These are phyloP conservation scores for Pistacia vera DNA, from an alignment of 345 rosid species.

Conservation along the genomic window DNA sequence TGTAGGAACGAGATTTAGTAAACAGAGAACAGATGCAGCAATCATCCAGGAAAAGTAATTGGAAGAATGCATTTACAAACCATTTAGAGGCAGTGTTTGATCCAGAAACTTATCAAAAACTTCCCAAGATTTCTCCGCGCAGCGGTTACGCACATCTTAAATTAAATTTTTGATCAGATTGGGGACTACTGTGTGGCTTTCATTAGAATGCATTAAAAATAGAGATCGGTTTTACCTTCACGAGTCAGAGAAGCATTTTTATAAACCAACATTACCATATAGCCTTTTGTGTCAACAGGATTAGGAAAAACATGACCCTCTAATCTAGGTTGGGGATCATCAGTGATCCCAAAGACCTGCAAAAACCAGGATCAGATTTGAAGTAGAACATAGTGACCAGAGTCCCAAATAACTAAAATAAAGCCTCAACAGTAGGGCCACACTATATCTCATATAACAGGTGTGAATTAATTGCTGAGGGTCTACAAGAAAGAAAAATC, in stretches of 20 bases:
- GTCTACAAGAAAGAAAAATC: not conserved
- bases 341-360: conserved; percentile 88
- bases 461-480: not conserved
- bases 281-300: conserved; percentile 88
- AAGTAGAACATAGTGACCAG: not conserved
- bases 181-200: conserved; percentile 3
- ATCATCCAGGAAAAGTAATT: not conserved
- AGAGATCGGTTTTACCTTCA: conserved; percentile 56
- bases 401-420: not conserved
- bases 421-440: not conserved
- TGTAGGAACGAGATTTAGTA: conserved; percentile 26
- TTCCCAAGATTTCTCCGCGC: conserved; percentile 81
- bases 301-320: conserved; percentile 92
- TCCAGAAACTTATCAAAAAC: conserved; percentile 67
- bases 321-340: conserved; percentile 70
- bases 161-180: conserved; percentile 3
- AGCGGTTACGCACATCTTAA: conserved; percentile 68
- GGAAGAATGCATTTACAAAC: conserved; percentile 33
- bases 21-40: conserved; percentile 20
- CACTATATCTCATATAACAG: not conserved
- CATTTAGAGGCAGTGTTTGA: conserved; percentile 79
- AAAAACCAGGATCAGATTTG: conserved; percentile 22
- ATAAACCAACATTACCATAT: conserved; percentile 90
- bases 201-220: conserved; percentile 7
- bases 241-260: conserved; percentile 91